A percentile compares a stretch with the other conserved stretches of the same genome.
phyloP scores from a whole-genome alignment of 1,284 basidiomycete species.

The Cutaneotrichosporon cutaneum region DNA sequence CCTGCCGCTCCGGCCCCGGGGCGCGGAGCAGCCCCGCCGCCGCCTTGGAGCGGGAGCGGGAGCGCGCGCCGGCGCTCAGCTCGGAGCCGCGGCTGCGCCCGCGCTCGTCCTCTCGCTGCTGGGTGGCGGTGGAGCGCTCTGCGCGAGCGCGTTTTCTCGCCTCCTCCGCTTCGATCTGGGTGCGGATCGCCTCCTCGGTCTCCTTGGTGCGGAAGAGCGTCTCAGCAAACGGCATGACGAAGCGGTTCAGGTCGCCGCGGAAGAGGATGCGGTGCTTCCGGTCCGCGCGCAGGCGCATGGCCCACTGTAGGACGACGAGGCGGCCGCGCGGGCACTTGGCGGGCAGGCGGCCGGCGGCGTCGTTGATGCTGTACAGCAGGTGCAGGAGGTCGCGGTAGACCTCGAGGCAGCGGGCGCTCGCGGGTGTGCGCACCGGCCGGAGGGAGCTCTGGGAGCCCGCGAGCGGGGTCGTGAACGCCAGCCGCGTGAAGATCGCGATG shows the following conservation, averaged over 20 bases:
- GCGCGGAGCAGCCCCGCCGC: conserved; percentile 23
- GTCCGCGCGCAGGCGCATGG: conserved; percentile 86
- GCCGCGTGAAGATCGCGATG: conserved; percentile 55
- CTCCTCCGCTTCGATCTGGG: conserved; percentile 38
- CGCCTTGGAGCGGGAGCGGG: conserved; percentile 68
- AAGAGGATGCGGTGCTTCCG: conserved; percentile 86
- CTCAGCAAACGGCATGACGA: conserved; percentile 47
- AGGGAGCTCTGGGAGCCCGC: conserved; percentile 39
- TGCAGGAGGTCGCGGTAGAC: conserved; percentile 55
- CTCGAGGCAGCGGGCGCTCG: conserved; percentile 53
- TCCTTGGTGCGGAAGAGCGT: conserved; percentile 50
- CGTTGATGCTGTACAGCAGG: conserved; percentile 47
- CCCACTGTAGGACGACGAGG: conserved; percentile 76
- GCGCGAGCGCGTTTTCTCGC: conserved; percentile 23
- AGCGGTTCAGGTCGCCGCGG: conserved; percentile 53
- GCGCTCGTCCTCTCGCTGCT: conserved; percentile 31
- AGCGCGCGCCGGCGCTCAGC: conserved; percentile 43
- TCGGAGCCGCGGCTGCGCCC: conserved; percentile 31
- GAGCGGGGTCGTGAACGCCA: conserved; percentile 47
- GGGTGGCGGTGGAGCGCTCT: conserved; percentile 16
- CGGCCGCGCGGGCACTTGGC: conserved; percentile 63
- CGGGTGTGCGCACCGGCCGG: conserved; percentile 47
- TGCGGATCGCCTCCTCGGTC: conserved; percentile 35
- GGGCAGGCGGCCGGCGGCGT: conserved; percentile 35
- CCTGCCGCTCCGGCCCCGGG: conserved; percentile 28